Evolutionary conservation across 768 basidiomycete genomes (phyloP).

Genomic region (Boletus rubropictus): DNA sequence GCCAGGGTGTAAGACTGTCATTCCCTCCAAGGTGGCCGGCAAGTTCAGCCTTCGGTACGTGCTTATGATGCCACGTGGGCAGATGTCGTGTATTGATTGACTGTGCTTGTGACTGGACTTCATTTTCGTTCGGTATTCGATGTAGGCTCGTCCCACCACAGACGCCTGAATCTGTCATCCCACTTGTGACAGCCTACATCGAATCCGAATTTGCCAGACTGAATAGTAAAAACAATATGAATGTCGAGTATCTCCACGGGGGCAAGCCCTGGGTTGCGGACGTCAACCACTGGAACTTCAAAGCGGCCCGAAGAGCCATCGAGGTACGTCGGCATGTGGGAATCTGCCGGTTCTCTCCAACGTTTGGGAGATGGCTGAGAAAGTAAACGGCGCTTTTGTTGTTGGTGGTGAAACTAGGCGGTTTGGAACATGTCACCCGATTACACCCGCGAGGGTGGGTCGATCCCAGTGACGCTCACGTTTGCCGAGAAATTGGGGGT

Average conservation of each 20-base stretch:
- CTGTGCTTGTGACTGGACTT: neutral
- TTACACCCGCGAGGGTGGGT: constrained; percentile 87
- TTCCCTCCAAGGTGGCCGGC: constrained; percentile 81
- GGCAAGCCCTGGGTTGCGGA: constrained; percentile 90
- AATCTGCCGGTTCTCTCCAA: neutral
- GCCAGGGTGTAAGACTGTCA: constrained; percentile 85
- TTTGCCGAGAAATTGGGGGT: constrained; percentile 85
- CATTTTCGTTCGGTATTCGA: neutral
- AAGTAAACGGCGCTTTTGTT: neutral
- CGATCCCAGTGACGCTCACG: constrained; percentile 89
- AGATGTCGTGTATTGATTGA: neutral
- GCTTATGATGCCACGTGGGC: neutral
- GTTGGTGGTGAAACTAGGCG: constrained; percentile 11
- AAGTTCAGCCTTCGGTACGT: constrained; percentile 91
- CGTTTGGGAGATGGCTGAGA: neutral
- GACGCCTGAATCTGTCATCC: constrained; percentile 67
- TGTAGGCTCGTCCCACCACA: constrained; percentile 78
- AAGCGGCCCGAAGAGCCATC: constrained; percentile 84
- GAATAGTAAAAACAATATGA: constrained; percentile 75
- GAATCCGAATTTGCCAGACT: constrained; percentile 79
- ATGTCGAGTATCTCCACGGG: constrained; percentile 65
- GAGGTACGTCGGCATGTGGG: constrained; percentile 39
- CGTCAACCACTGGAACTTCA: constrained; percentile 86
- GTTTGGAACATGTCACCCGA: constrained; percentile 75
- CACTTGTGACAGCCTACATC: constrained; percentile 66